Evolutionary conservation across 2,329 filamentous ascomycete species (phyloP).

Genomic region (Aspergillus sp.): DNA sequence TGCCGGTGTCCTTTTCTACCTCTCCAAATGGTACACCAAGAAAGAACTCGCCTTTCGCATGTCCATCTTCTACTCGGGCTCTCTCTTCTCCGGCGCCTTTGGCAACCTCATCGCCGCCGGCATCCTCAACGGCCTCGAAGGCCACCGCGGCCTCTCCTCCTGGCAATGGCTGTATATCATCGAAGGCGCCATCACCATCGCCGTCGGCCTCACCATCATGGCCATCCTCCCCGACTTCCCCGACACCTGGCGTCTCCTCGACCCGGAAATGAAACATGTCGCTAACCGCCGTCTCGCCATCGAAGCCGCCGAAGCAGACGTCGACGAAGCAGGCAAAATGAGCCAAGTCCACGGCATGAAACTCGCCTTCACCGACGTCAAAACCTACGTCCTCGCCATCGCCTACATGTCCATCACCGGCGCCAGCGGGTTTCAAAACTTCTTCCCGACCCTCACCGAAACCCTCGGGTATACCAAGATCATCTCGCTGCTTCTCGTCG

Average conservation of each 20-base stretch:
- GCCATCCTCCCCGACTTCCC: constrained; percentile 39
- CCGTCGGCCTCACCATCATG: constrained; percentile 28
- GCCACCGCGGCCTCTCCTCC: constrained; percentile 28
- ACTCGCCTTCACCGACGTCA: constrained; percentile 47
- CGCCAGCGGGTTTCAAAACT: constrained; percentile 52
- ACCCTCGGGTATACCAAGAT: constrained; percentile 42
- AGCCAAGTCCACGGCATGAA: constrained; percentile 48
- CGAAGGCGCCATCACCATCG: constrained; percentile 32
- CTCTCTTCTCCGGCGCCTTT: constrained; percentile 47
- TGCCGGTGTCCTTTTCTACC: constrained; percentile 44
- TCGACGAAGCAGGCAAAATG: constrained; percentile 45
- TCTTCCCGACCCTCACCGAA: constrained; percentile 49
- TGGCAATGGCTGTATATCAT: constrained; percentile 41
- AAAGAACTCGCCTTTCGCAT: constrained; percentile 48
- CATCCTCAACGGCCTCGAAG: constrained; percentile 39
- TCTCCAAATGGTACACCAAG: constrained; percentile 50
- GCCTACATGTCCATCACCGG: constrained; percentile 48
- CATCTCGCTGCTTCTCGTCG: constrained; percentile 48
- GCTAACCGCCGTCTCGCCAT: constrained; percentile 47
- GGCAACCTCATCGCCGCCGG: constrained; percentile 52
- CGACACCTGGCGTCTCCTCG: constrained; percentile 40
- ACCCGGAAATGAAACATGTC: constrained; percentile 42
- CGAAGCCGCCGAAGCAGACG: constrained; percentile 47
- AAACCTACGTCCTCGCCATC: constrained; percentile 42
- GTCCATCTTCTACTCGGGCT: constrained; percentile 50